phyloP scores from a whole-genome alignment of 495 filamentous ascomycete species.

The Niebla homalea region DNA sequence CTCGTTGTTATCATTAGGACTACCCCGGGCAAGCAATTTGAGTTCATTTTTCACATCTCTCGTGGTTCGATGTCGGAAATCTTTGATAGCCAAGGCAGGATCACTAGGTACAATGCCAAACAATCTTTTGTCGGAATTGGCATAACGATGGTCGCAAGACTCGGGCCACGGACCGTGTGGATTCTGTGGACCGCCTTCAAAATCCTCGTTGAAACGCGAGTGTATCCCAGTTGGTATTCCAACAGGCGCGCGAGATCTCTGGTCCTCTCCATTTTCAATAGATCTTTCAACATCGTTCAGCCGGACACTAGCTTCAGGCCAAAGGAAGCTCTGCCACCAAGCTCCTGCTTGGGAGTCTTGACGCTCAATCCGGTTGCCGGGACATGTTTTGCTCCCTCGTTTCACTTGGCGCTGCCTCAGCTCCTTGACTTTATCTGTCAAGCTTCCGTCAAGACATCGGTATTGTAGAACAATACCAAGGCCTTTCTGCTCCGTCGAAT shows the following conservation, averaged over 20 bases:
- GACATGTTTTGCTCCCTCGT: no score
- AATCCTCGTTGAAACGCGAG: background rate
- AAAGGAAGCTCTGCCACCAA: background rate
- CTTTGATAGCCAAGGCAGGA: background rate
- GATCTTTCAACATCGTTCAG: background rate
- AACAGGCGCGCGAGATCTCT: background rate
- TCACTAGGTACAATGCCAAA: conserved; percentile 14
- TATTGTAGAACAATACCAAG: background rate
- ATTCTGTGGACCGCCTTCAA: background rate
- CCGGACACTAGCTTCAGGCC: background rate
- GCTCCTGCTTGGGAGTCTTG: no score
- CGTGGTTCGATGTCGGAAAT: conserved; percentile 6
- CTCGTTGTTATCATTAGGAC: conserved; percentile 1
- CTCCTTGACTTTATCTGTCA: background rate
- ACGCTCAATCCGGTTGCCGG: no score
- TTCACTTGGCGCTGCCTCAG: background rate
- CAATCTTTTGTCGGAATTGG: conserved; percentile 10
- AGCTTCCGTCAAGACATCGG: background rate
- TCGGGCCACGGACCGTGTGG: background rate
- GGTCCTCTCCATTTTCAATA: background rate
- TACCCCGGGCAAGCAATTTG: background rate
- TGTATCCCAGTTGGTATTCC: background rate
- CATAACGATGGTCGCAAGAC: background rate
- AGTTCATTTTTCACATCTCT: background rate
- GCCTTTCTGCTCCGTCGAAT: conserved; percentile 11